Evolutionary conservation across 1,284 basidiomycete genomes (phyloP), one percentile per base, ranked within the genome.

Genomic region (Marasmius fiardii): DNA sequence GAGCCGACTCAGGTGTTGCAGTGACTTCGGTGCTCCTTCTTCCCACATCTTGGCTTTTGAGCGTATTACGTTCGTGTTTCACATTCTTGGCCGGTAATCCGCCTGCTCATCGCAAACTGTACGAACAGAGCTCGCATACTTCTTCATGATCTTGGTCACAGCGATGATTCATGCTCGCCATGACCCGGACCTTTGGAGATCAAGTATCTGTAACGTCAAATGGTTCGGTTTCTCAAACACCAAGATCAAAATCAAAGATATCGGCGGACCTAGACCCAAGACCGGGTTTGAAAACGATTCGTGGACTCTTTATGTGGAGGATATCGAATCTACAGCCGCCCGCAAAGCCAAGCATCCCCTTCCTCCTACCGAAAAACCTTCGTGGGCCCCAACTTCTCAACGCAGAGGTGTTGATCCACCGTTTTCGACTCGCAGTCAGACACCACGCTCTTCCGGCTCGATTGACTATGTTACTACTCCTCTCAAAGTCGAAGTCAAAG

Each of bases 61-160:
- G 75, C 58, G 64, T 82, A 51, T 71, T 77, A 33, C 63, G 85
- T 87, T 65, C 57, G 83, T 73, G 43, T 21, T 45, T 47, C 28
- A 44, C 18, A 21, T 21, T 23, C 35, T 23, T 26, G 45, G 41
- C 43, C 10, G 21, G 26, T 14, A 23, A 31, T 10, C 16, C 0
- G 43, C 43, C 18, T 11, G 35, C 44, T 21, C 24, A 56, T 60
- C 49, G 21, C 43, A 34, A n/a, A 28, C 26, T 5, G 16, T 16
- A 14, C 44, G 88, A 86, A 78, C 44, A 88, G 85, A 78, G 41
- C 63, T 83, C 16, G 63, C 74, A 10, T 85, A 88, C 61, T 83
- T 81, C 63, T 71, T 86, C 59, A 64, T 72, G 1, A 66, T 88
- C 26, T 71, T 79, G 59, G 67, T 80, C 55, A 65, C 74, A 41